phyloP scores from a whole-genome alignment of 2,329 filamentous ascomycete genomes.

The Colletotrichum cereale region DNA sequence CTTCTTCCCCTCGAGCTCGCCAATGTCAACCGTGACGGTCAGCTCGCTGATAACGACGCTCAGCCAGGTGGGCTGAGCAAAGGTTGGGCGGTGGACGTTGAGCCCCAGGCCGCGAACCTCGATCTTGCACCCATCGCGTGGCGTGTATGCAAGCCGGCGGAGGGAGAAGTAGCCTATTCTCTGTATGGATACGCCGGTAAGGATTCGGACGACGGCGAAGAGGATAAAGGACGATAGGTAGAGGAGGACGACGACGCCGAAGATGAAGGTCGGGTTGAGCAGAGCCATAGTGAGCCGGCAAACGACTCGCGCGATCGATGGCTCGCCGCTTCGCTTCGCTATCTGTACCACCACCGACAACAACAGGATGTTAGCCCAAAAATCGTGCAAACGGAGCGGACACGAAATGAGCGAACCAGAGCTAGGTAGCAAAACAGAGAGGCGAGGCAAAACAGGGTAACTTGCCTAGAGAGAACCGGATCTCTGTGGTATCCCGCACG shows the following conservation, averaged over 20 bases:
- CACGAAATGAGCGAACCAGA: neutral
- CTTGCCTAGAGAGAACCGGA: conserved; percentile 36
- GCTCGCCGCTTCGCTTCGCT: conserved; percentile 34
- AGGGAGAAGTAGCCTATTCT: conserved; percentile 93
- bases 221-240: conserved; percentile 94
- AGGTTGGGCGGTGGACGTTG: conserved; percentile 91
- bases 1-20: conserved; percentile 69
- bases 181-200: conserved; percentile 96
- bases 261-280: conserved; percentile 82
- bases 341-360: conserved; percentile 24
- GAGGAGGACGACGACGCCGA: conserved; percentile 85
- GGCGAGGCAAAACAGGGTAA: neutral
- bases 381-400: conserved; percentile 7
- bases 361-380: conserved; percentile 24
- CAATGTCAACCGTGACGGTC: conserved; percentile 84
- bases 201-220: conserved; percentile 91
- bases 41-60: conserved; percentile 91
- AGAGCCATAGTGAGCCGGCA: conserved; percentile 67
- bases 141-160: conserved; percentile 89
- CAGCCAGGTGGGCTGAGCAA: conserved; percentile 96
- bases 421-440: conserved; percentile 8
- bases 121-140: conserved; percentile 88
- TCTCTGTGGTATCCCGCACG: conserved; percentile 38
- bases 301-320: conserved; percentile 22
- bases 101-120: conserved; percentile 91